Conservation (phyloP, 1,139 yeast genomes). For the Lodderomyces theae region DNA sequence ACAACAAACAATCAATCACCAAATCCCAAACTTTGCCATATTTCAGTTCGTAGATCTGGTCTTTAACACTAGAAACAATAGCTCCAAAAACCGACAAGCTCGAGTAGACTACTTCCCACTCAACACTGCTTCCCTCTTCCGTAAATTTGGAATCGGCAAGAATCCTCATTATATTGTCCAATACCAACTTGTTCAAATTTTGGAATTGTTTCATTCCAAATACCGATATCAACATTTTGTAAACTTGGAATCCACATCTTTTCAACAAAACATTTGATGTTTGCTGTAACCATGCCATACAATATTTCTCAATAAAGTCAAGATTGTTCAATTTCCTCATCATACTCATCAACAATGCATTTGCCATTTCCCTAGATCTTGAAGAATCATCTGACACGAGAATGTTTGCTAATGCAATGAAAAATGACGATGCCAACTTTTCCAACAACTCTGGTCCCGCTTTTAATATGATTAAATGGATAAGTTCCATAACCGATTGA, state of each 20-base stretch:
- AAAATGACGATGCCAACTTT: slow-evolving; percentile 70
- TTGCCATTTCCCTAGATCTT: slow-evolving; percentile 86
- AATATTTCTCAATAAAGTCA: slow-evolving; percentile 54
- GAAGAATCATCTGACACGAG: slow-evolving; percentile 74
- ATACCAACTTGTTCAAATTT: slow-evolving; percentile 39
- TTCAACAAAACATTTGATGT: slow-evolving; percentile 52
- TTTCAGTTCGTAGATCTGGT: slow-evolving; percentile 26
- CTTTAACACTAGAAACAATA: slow-evolving; percentile 30
- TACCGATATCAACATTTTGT: slow-evolving; percentile 58
- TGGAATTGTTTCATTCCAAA: slow-evolving; percentile 43
- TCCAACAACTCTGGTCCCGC: slow-evolving; percentile 61
- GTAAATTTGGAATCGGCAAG: slow-evolving; percentile 32
- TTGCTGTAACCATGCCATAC: slow-evolving; percentile 67
- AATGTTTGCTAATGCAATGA: slow-evolving; percentile 76
- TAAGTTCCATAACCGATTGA: slow-evolving; percentile 84
- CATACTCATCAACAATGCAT: slow-evolving; percentile 56
- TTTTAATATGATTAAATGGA: slow-evolving; percentile 67
- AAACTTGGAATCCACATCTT: slow-evolving; percentile 76
- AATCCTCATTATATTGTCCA: slow-evolving; percentile 35
- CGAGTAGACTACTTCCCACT: slow-evolving; percentile 79
- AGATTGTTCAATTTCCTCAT: slow-evolving; percentile 48
- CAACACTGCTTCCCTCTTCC: slow-evolving; percentile 30
- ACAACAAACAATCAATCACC: slow-evolving; percentile 58
- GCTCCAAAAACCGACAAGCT: slow-evolving; percentile 55
- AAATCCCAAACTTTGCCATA: slow-evolving; percentile 49